A percentile compares a stretch with the other conserved stretches of the same genome.
Conservation (phyloP, 2,329 filamentous ascomycete species). For the Simplicillium sp. region DNA sequence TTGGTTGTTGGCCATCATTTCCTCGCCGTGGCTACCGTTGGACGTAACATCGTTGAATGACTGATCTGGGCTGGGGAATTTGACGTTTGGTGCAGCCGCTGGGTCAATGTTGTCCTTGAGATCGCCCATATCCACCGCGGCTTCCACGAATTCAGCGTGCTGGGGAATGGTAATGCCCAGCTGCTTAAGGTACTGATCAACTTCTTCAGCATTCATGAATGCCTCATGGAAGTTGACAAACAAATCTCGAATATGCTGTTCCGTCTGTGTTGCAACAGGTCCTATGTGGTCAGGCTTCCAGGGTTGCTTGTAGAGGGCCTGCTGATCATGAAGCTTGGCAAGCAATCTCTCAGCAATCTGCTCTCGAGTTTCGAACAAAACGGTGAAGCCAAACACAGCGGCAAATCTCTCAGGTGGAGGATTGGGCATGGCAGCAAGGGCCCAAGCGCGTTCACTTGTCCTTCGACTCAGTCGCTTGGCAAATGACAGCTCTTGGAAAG, state of each 20-base stretch:
- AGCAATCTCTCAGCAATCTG: slow-evolving; percentile 33
- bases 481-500: slow-evolving; percentile 57
- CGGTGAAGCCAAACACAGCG: slow-evolving; percentile 61
- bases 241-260: slow-evolving; percentile 38
- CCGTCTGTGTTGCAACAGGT: slow-evolving; percentile 10
- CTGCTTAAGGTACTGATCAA: slow-evolving; percentile 61
- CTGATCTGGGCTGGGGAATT: neutral
- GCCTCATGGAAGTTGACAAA: slow-evolving; percentile 57
- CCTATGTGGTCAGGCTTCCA: slow-evolving; percentile 1
- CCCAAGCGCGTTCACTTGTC: slow-evolving; percentile 52
- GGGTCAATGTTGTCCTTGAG: slow-evolving; percentile 17
- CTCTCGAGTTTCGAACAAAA: slow-evolving; percentile 47
- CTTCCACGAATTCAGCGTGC: slow-evolving; percentile 48
- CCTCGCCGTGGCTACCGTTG: neutral
- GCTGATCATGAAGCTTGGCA: slow-evolving; percentile 17
- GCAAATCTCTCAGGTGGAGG: slow-evolving; percentile 38
- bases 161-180: slow-evolving; percentile 55
- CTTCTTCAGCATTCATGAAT: slow-evolving; percentile 69
- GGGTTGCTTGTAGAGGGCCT: slow-evolving; percentile 1
- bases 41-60: neutral
- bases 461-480: slow-evolving; percentile 60
- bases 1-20: neutral
- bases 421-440: slow-evolving; percentile 40
- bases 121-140: slow-evolving; percentile 39
- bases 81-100: too few species aligned